Percentiles rank a stretch among this genome's conserved stretches.
These are phyloP conservation scores for Camelina laxa DNA, from an alignment of 345 rosid species.

Conservation along the genomic window DNA sequence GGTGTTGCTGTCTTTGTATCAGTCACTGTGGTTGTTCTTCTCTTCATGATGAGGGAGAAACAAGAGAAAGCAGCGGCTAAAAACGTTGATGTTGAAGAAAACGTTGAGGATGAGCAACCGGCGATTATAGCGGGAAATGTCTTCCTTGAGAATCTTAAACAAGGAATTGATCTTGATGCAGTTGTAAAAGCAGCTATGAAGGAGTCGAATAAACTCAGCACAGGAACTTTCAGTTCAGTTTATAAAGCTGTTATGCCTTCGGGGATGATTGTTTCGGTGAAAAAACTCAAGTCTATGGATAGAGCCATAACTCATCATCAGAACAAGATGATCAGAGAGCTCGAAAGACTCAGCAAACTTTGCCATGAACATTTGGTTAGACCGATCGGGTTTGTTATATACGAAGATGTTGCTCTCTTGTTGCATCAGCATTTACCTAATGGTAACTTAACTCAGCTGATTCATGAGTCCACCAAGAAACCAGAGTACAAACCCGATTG, in stretches of 20 bases:
- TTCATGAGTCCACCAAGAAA: slow-evolving; percentile 73
- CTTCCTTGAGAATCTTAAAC: slow-evolving; percentile 84
- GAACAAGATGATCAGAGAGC: slow-evolving; percentile 94
- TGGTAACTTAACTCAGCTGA: slow-evolving; percentile 80
- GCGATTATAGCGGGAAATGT: slow-evolving; percentile 74
- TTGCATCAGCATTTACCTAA: slow-evolving; percentile 81
- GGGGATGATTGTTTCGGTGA: slow-evolving; percentile 77
- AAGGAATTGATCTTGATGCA: slow-evolving; percentile 89
- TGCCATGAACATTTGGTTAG: slow-evolving; percentile 81
- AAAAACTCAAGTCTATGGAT: slow-evolving; percentile 89
- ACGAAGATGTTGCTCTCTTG: slow-evolving; percentile 92
- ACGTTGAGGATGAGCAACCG: slow-evolving; percentile 56
- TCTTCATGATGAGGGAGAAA: slow-evolving; percentile 94
- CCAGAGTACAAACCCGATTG: slow-evolving; percentile 79
- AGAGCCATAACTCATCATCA: slow-evolving; percentile 83
- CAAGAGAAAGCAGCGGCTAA: slow-evolving; percentile 80
- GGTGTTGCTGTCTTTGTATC: slow-evolving; percentile 87
- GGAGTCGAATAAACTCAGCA: slow-evolving; percentile 80
- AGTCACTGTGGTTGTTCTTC: slow-evolving; percentile 79
- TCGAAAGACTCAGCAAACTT: slow-evolving; percentile 93
- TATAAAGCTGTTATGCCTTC: slow-evolving; percentile 97
- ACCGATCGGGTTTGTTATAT: slow-evolving; percentile 87
- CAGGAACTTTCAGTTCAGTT: slow-evolving; percentile 87
- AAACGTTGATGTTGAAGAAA: slow-evolving; percentile 54
- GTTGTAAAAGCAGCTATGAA: slow-evolving; percentile 79